These are phyloP conservation scores for Priceomyces haplophilus DNA, from an alignment of 805 yeast genomes.

Conservation along the genomic window DNA sequence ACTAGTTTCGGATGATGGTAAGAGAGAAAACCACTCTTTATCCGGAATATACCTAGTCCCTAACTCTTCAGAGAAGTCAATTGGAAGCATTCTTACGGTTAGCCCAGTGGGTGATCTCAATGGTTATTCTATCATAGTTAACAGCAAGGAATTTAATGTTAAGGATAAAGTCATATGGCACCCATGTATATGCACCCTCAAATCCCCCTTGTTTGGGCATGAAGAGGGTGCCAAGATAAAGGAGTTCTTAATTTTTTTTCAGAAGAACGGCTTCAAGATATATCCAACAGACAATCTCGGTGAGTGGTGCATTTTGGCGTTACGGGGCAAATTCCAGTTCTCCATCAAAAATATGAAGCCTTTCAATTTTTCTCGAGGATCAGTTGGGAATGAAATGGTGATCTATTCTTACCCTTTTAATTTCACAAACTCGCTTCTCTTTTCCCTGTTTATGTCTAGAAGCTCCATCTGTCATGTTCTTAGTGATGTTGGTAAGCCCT, in stretches of 20 bases:
- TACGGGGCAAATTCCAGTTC: not conserved
- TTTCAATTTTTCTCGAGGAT: slow-evolving; percentile 2
- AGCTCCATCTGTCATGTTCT: slow-evolving; percentile 26
- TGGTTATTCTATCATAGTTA: slow-evolving; percentile 9
- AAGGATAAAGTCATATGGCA: slow-evolving; percentile 15
- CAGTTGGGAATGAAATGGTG: slow-evolving; percentile 12
- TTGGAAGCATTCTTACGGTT: slow-evolving; percentile 16
- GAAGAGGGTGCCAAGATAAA: not conserved
- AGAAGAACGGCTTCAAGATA: slow-evolving; percentile 19
- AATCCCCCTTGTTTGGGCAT: slow-evolving; percentile 2
- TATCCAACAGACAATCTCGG: slow-evolving; percentile 16
- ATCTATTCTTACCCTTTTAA: slow-evolving; percentile 26
- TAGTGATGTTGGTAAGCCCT: slow-evolving; percentile 7
- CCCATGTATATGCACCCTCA: slow-evolving; percentile 8
- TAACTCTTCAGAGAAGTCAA: not conserved
- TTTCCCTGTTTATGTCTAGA: slow-evolving; percentile 20
- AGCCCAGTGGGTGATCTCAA: slow-evolving; percentile 9
- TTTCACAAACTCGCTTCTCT: slow-evolving; percentile 29
- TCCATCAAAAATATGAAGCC: not conserved
- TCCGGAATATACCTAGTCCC: slow-evolving; percentile 22
- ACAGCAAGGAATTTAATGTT: slow-evolving; percentile 6
- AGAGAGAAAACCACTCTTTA: slow-evolving; percentile 13
- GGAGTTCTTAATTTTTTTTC: slow-evolving; percentile 16
- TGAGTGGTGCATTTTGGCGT: slow-evolving; percentile 4
- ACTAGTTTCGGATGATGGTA: slow-evolving; percentile 14